These are phyloP conservation scores for Neopestalotiopsis clavispora DNA, from an alignment of 2,329 filamentous ascomycete species.

Conservation along the genomic window DNA sequence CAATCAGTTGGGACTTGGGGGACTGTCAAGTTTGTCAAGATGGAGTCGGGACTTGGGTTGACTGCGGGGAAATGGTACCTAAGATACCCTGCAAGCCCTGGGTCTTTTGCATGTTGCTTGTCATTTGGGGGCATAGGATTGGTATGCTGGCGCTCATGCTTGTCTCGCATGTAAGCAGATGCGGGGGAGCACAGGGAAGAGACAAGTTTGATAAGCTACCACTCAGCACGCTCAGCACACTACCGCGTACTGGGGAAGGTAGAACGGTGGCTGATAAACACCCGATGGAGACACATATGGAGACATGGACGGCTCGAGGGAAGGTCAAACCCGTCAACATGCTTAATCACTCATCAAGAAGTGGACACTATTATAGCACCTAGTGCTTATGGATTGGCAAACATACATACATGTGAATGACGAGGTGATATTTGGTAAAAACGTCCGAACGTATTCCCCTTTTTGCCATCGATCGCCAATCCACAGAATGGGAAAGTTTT, in stretches of 20 bases:
- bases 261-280: neutral
- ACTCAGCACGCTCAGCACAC: no score
- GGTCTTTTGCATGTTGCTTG: neutral
- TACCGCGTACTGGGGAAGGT: neutral
- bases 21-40: no score
- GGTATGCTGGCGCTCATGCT: neutral
- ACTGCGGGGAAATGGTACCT: neutral
- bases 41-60: neutral
- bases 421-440: neutral
- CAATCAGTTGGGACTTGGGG: neutral
- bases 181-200: neutral
- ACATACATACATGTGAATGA: neutral
- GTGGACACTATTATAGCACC: neutral
- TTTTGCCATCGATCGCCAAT: neutral
- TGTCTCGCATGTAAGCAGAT: neutral
- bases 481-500: neutral
- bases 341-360: neutral
- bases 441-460: neutral
- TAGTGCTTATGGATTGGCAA: neutral
- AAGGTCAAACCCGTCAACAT: neutral
- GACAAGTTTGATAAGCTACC: no score
- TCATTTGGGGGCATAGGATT: neutral
- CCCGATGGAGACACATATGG: neutral
- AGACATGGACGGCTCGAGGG: neutral
- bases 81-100: no score